Evolutionary conservation across 495 filamentous ascomycete species (phyloP).

Genomic region (Xylaria castorea): DNA sequence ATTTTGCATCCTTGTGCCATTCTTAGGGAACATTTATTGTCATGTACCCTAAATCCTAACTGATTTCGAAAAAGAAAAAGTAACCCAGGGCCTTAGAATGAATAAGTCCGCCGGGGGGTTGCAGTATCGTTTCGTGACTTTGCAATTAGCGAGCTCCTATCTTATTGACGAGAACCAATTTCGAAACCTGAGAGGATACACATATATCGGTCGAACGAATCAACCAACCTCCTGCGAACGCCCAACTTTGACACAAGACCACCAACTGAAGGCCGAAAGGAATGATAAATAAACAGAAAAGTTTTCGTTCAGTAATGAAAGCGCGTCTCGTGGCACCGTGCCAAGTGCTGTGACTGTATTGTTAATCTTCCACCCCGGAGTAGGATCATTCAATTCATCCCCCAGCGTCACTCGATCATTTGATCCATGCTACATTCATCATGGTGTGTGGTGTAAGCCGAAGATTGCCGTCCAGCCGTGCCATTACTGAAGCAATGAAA

Average conservation of each 20-base stretch:
- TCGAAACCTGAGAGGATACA: constrained; percentile 9
- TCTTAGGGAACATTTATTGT: background rate
- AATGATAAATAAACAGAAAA: background rate
- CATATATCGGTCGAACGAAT: background rate
- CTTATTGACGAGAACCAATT: constrained; percentile 8
- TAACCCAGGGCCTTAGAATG: background rate
- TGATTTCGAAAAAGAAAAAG: background rate
- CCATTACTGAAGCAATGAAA: background rate
- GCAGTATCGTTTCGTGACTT: background rate
- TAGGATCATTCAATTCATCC: background rate
- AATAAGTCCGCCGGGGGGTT: background rate
- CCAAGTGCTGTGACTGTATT: background rate
- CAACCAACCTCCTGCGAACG: background rate
- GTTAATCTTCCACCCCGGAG: background rate
- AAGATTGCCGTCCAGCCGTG: constrained; percentile 28
- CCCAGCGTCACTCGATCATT: background rate
- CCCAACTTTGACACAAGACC: background rate
- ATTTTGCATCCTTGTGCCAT: background rate
- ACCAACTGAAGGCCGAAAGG: background rate
- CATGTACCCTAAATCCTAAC: background rate
- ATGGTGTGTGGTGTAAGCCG: constrained; percentile 1
- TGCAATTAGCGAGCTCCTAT: constrained; percentile 4
- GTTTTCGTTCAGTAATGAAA: background rate
- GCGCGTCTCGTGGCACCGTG: background rate
- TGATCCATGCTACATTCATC: constrained; percentile 3